A percentile compares a stretch with the other conserved stretches of the same genome.
Conservation (phyloP, 1,284 basidiomycete species). For the Hemileia vastatrix region DNA sequence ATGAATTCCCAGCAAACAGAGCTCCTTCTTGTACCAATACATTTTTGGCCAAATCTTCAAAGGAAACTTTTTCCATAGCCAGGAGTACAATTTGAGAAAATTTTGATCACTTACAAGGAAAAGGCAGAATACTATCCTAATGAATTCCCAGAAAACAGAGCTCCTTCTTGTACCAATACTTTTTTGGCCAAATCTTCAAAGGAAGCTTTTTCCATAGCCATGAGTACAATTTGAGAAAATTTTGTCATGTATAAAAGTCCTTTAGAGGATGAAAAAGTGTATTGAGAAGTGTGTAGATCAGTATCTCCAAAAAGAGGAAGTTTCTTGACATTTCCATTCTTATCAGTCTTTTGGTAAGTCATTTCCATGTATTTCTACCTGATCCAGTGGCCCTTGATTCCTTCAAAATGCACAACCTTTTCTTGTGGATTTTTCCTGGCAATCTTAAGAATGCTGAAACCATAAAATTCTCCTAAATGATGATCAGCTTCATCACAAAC, state of each 20-base stretch:
- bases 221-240: constrained; percentile 94
- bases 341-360: constrained; percentile 92
- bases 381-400: constrained; percentile 94
- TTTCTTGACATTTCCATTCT: constrained; percentile 84
- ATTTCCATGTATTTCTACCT: constrained; percentile 98
- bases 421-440: constrained; percentile 95
- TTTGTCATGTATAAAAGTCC: constrained; percentile 94
- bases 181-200: constrained; percentile 96
- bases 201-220: constrained; percentile 91
- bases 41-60: constrained; percentile 93
- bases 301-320: constrained; percentile 81
- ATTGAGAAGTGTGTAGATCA: constrained; percentile 75
- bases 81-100: constrained; percentile 97
- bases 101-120: constrained; percentile 89
- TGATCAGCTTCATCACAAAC: constrained; percentile 95
- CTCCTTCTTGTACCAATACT: constrained; percentile 81
- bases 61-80: constrained; percentile 91
- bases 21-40: constrained; percentile 85
- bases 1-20: constrained; percentile 90
- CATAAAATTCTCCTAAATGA: constrained; percentile 84
- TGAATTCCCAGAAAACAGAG: constrained; percentile 92
- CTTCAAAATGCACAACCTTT: constrained; percentile 97
- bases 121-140: constrained; percentile 96
- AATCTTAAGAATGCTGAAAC: constrained; percentile 95
- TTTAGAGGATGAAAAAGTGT: constrained; percentile 91